Evolutionary conservation across 228 moss, liverwort and hornwort species (phyloP).

Genomic region (Sphagnum fallax): DNA sequence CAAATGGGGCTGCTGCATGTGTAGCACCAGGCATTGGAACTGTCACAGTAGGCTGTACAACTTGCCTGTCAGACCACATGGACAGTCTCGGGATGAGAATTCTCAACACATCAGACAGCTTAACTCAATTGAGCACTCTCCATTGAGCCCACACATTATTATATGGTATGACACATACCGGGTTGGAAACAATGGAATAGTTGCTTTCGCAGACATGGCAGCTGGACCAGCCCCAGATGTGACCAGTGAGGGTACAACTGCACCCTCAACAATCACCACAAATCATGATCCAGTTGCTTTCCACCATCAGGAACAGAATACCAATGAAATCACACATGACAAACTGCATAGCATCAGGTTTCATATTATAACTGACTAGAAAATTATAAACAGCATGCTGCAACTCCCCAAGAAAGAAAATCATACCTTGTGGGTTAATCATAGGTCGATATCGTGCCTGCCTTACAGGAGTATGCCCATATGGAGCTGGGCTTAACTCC

Average conservation of each 20-base stretch:
- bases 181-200: constrained; percentile 36
- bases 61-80: constrained; percentile 20
- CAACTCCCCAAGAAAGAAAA: too few species aligned
- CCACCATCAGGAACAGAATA: too few species aligned
- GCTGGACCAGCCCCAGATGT: constrained; percentile 29
- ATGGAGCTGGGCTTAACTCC: constrained; percentile 22
- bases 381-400: too few species aligned
- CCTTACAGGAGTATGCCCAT: constrained; percentile 30
- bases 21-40: constrained; percentile 20
- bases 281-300: too few species aligned
- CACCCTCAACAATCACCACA: neutral
- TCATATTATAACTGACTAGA: too few species aligned
- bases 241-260: constrained; percentile 19
- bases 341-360: too few species aligned
- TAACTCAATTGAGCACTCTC: too few species aligned
- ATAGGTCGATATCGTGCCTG: constrained; percentile 49
- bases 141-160: too few species aligned
- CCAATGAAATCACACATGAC: too few species aligned
- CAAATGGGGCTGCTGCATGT: constrained; percentile 32
- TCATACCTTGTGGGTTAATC: constrained; percentile 47
- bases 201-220: constrained; percentile 27
- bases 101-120: too few species aligned
- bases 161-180: constrained; percentile 20
- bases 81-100: too few species aligned
- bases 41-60: constrained; percentile 14